phyloP scores from a whole-genome alignment of 805 yeast species.

The Zygotorulaspora danielsina region DNA sequence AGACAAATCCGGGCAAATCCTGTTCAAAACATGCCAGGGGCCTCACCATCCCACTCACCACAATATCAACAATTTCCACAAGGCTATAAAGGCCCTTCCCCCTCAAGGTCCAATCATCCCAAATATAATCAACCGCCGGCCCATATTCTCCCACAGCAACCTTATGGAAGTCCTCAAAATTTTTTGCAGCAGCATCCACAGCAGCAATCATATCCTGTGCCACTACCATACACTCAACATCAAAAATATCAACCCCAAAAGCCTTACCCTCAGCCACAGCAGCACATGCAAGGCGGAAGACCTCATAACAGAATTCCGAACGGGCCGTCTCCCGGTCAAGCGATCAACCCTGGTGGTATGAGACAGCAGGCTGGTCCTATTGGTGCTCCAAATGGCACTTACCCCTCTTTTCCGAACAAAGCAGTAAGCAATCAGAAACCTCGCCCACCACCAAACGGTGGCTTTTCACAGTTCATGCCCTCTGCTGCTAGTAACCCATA shows the following conservation, averaged over 20 bases:
- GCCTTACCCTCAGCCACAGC: slow-evolving; percentile 12
- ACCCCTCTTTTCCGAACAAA: slow-evolving; percentile 7
- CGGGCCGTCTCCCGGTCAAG: slow-evolving; percentile 10
- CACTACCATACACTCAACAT: slow-evolving; percentile 5
- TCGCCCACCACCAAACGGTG: slow-evolving; percentile 21
- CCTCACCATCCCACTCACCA: slow-evolving; percentile 3
- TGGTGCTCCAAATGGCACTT: slow-evolving; percentile 16
- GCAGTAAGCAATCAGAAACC: slow-evolving; percentile 9
- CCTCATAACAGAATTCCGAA: slow-evolving; percentile 5
- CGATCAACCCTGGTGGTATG: slow-evolving; percentile 5
- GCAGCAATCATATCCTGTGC: slow-evolving; percentile 9
- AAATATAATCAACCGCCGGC: background rate
- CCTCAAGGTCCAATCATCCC: slow-evolving; percentile 2
- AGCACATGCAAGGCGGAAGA: slow-evolving; percentile 5
- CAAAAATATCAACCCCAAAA: slow-evolving; percentile 6
- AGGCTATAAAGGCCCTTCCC: slow-evolving; percentile 2
- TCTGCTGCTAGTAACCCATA: slow-evolving; percentile 29
- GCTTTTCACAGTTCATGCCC: slow-evolving; percentile 36
- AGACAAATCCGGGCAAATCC: background rate
- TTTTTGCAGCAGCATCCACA: background rate
- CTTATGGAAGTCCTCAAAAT: background rate
- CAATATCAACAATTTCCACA: slow-evolving; percentile 7
- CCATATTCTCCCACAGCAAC: background rate
- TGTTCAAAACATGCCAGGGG: background rate
- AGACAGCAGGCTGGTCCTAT: slow-evolving; percentile 8